Percentiles rank a stretch among this genome's conserved stretches.
Evolutionary conservation across 106 monocot genomes (phyloP).

Genomic region (Posidonia australis): DNA sequence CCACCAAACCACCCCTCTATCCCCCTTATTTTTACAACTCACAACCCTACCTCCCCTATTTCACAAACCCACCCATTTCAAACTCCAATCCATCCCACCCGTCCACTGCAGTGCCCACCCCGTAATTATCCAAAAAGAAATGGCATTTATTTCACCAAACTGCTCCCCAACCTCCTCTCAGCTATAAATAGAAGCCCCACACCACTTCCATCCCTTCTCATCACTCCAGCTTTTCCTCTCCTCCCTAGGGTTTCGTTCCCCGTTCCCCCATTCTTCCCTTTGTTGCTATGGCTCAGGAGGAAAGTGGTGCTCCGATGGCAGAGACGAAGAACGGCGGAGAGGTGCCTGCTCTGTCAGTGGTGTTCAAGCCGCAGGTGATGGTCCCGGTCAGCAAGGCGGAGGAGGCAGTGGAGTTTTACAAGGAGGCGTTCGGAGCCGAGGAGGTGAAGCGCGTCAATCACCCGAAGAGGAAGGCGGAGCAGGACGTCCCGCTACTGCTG

Average conservation of each 20-base stretch:
- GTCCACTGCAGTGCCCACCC: too few species aligned
- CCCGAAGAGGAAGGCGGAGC: conserved; percentile 19
- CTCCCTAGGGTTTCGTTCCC: not conserved
- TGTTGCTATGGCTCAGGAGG: not conserved
- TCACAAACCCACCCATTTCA: too few species aligned
- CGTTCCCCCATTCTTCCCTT: too few species aligned
- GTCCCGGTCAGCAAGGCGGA: conserved; percentile 12
- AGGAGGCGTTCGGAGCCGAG: conserved; percentile 17
- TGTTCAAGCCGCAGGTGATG: conserved; percentile 8
- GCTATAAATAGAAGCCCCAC: not conserved
- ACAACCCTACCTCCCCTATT: too few species aligned
- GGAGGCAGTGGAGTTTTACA: conserved; percentile 19
- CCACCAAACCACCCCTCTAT: too few species aligned
- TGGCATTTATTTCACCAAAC: too few species aligned
- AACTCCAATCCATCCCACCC: too few species aligned
- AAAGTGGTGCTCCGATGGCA: not conserved
- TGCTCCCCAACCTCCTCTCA: too few species aligned
- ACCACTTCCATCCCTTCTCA: not conserved
- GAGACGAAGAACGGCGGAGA: not conserved
- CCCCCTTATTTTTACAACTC: too few species aligned
- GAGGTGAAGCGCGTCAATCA: conserved; percentile 11
- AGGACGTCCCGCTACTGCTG: conserved; percentile 8
- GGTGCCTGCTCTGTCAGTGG: not conserved
- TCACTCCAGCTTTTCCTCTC: not conserved
- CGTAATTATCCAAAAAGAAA: too few species aligned